Evolutionary conservation across 164 flowering plant genomes (phyloP), one percentile per base, ranked within the genome.

Genomic region (Nymphaea colorata): DNA sequence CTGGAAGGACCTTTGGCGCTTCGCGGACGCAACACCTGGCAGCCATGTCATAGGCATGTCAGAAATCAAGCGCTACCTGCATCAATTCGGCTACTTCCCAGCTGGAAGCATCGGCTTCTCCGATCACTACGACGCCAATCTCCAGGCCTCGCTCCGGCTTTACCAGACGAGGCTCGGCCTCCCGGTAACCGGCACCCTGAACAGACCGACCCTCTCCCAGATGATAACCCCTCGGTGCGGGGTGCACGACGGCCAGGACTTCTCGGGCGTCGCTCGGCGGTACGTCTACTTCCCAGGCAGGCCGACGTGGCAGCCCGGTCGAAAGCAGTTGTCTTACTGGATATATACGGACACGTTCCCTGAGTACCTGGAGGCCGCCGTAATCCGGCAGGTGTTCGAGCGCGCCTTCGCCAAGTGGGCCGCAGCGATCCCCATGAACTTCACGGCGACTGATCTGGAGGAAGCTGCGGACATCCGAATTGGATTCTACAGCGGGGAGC

Each of bases 401-500:
- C 81, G 83, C 0, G 82, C 91, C 0, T 90, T 88, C 62, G 8
- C 66, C 0, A 67, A 69, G 60, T 88, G 96, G 96, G 73, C 85
- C 0, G 53, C 79, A 0, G 89, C 83, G 3, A 84, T 86, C 15
- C 92, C 92, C 2, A 73, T 90, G 63, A 81, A 62, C 10, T 90
- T 90, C 74, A 18, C 63, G 67, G 64, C 80, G 0, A 76, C 77
- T 0, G 79, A 78, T n/a, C 85, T 83, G 44, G 45, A 17, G 2
- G 69, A 51, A 12, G 87, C 94, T 0, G 36, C 36, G 36, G 93
- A 90, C 64, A 76, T 90, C 44, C 81, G 69, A 44, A 83, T 88
- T 41, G 93, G 90, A 62, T 90, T 88, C 69, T 87, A 79, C 67
- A 12, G 68, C 5, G 89, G 88, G 0, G 92, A 88, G 6, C 97